A percentile compares a stretch with the other conserved stretches of the same genome.
phyloP scores from a whole-genome alignment of 495 filamentous ascomycete species.

The Tuber umbilicatum region DNA sequence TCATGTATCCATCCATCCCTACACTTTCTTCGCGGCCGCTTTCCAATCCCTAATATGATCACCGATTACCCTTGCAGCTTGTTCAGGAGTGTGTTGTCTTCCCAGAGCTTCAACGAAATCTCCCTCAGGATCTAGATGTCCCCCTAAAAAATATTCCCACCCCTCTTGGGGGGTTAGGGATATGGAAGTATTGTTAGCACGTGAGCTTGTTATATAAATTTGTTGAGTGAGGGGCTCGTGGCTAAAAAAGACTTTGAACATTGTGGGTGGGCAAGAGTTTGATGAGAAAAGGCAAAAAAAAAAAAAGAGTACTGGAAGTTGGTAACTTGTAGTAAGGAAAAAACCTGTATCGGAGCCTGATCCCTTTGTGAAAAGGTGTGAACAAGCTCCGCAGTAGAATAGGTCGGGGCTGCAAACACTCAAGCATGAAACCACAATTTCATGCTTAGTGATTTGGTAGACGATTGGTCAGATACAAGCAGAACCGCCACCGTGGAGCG shows the following conservation, averaged over 20 bases:
- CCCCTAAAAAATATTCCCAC: neutral
- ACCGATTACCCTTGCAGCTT: slow-evolving; percentile 73
- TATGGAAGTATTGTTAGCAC: slow-evolving; percentile 1
- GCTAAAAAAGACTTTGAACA: neutral
- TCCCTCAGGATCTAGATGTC: slow-evolving; percentile 75
- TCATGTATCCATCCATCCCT: neutral
- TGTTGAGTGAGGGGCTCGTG: neutral
- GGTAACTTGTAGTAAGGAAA: neutral
- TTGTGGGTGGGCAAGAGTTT: neutral
- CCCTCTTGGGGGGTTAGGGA: slow-evolving; percentile 8
- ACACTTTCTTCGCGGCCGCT: slow-evolving; percentile 46
- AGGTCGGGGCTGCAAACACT: neutral
- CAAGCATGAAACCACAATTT: neutral
- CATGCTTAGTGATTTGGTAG: neutral
- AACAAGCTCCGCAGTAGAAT: neutral
- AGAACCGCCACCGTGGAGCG: neutral
- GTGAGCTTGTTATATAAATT: slow-evolving; percentile 7
- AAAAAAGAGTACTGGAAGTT: neutral
- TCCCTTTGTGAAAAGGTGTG: neutral
- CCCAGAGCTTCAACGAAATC: slow-evolving; percentile 98
- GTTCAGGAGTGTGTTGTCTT: slow-evolving; percentile 81
- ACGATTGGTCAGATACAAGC: neutral
- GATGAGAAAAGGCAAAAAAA: neutral
- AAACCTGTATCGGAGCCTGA: neutral
- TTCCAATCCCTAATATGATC: slow-evolving; percentile 90